These are phyloP conservation scores for Sarocladiaceae sp. DNA, from an alignment of 2,329 filamentous ascomycete species.

Conservation along the genomic window DNA sequence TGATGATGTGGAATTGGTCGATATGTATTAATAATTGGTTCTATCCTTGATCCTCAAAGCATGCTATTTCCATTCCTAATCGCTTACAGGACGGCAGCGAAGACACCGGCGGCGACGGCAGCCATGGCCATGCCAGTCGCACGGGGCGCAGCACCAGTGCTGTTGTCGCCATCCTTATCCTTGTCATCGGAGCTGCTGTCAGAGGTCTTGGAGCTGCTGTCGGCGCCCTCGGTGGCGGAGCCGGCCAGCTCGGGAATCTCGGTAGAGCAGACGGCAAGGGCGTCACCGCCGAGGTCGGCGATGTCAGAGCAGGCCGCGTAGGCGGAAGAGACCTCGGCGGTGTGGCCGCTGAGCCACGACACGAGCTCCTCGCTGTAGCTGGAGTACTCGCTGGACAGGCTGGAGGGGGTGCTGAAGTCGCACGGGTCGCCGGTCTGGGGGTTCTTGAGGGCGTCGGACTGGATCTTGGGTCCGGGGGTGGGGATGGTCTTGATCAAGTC, in stretches of 20 bases:
- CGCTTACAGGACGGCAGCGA: slow-evolving; percentile 23
- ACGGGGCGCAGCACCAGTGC: slow-evolving; percentile 18
- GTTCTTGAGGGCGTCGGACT: slow-evolving; percentile 17
- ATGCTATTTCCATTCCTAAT: neutral
- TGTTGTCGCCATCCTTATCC: slow-evolving; percentile 7
- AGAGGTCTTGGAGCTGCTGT: neutral
- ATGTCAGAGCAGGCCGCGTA: slow-evolving; percentile 21
- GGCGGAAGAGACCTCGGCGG: slow-evolving; percentile 19
- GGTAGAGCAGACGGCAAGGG: slow-evolving; percentile 19
- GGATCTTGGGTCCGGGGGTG: slow-evolving; percentile 24
- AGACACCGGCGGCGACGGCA: slow-evolving; percentile 23
- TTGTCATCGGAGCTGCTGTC: slow-evolving; percentile 8
- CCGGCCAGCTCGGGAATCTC: neutral
- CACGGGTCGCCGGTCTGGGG: slow-evolving; percentile 26
- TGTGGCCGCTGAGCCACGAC: slow-evolving; percentile 24
- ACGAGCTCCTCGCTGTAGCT: slow-evolving; percentile 24
- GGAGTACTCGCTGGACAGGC: slow-evolving; percentile 24
- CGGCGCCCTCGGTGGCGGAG: neutral
- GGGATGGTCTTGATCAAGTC: slow-evolving; percentile 20
- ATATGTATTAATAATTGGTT: neutral
- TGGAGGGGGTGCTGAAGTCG: slow-evolving; percentile 23
- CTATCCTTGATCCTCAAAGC: no score
- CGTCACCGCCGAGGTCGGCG: slow-evolving; percentile 13
- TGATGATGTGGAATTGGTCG: no score
- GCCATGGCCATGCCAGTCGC: slow-evolving; percentile 23